Base-by-base conservation (phyloP, 106 monocot genomes). In the Acorus gramineus region DNA sequence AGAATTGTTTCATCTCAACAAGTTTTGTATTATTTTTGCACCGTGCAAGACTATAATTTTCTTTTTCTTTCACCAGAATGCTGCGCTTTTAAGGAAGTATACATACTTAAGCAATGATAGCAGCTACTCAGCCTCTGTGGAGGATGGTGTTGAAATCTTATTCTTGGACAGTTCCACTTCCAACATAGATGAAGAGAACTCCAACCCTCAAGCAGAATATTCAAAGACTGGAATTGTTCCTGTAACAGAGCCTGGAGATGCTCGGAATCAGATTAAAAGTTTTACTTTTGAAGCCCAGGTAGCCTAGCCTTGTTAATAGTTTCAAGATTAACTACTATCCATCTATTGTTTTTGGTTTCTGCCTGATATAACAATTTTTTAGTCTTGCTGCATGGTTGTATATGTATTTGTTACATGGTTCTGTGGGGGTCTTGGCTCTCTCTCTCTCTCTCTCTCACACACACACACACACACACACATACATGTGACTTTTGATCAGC, bases 281-380 rank as follows among this genome's bases (percentile, higher is more conserved):
- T 73, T 87, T 62, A 86, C 86, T 48, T 90, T 87, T 73, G 95
- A 96, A 76, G 85, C 87, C 77, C 95, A 96, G 90, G 95, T 94
- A 74, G 45, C 4, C 11, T 42, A 28, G 28, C 28, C 28, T 64
- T 64, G 48, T 7, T 12, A 11, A 45, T 66, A 5, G n/a, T 51
- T 56, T 59, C 5, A 68, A 11, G 49, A 14, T 67, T 14, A 8
- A 12, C 8, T 10, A 11, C 11, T 69, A 4, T 50, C 11, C 4
- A 49, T 47, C 7, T 42, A 5, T 48, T 51, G 28, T 28, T 28
- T 28, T 28, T 28, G 28, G 28, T 74, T 44, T 50, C 52, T 9
- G 13, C 3, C 49, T 50, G 6, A 10, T 8, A 9, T 66, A 47
- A 2, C 42, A 53, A 44, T 66, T 9, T 28, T 67, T 47, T 6